Percentiles rank a stretch among this genome's conserved stretches.
phyloP scores from a whole-genome alignment of 1,284 basidiomycete species.

The Caloboletus inedulis region DNA sequence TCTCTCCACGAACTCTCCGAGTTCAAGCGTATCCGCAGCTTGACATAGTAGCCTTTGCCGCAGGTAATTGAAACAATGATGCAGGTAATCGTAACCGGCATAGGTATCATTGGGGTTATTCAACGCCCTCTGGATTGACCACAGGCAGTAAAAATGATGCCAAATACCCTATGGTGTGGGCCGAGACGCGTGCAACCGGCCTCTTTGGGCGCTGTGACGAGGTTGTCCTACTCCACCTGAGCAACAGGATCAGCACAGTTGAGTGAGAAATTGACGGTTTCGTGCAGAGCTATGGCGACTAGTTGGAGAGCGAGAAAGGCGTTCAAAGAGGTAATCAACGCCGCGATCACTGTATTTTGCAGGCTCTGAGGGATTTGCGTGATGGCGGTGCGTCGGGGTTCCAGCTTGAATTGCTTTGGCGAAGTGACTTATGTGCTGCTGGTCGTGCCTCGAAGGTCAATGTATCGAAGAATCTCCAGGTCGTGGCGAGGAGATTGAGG shows the following conservation, averaged over 20 bases:
- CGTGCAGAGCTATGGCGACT: not conserved
- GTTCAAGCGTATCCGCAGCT: conserved; percentile 33
- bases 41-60: conserved; percentile 33
- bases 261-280: conserved; percentile 11
- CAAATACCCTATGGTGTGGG: conserved; percentile 12
- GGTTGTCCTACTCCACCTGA: conserved; percentile 10
- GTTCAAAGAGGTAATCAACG: not conserved
- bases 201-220: conserved; percentile 11
- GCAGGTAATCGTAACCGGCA: conserved; percentile 8
- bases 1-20: conserved; percentile 28
- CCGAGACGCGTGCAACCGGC: conserved; percentile 13
- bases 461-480: conserved; percentile 1
- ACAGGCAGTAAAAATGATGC: conserved; percentile 14
- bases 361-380: not conserved
- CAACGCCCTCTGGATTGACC: conserved; percentile 13
- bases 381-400: not conserved
- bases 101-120: conserved; percentile 12
- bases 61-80: conserved; percentile 33
- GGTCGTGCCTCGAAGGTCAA: not conserved
- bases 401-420: not conserved
- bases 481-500: no score
- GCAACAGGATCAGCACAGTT: conserved; percentile 11
- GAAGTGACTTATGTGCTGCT: not conserved
- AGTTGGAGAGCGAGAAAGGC: no score
- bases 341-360: not conserved